Conservation (phyloP, 352 stramenopile genomes). For the Globisporangium cystogenes region DNA sequence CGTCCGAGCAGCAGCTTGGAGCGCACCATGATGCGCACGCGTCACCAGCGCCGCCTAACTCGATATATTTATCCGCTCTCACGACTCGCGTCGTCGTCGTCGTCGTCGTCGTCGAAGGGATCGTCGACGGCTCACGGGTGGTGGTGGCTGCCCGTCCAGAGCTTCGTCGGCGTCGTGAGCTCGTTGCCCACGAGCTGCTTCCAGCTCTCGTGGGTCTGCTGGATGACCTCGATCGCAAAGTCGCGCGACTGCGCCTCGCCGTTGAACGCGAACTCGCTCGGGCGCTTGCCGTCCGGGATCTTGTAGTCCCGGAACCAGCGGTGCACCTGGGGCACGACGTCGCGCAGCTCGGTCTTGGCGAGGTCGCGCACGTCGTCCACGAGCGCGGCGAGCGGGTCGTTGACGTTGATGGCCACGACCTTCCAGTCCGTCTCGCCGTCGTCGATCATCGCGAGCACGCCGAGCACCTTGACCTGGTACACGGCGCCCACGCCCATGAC, state of each 20-base stretch:
- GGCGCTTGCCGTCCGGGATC: constrained; percentile 98
- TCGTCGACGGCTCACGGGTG: neutral
- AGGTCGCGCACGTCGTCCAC: constrained; percentile 94
- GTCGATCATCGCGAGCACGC: constrained; percentile 98
- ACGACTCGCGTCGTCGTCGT: too few relatives aligned
- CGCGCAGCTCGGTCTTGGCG: constrained; percentile 57
- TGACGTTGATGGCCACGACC: constrained; percentile 95
- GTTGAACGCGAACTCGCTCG: constrained; percentile 98
- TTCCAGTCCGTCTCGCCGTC: constrained; percentile 99
- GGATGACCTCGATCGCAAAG: constrained; percentile 90
- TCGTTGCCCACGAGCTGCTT: constrained; percentile 72
- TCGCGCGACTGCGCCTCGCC: constrained; percentile 85
- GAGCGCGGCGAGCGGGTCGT: constrained; percentile 92
- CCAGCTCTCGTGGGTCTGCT: constrained; percentile 86
- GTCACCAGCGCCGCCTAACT: neutral
- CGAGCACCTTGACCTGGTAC: constrained; percentile 97
- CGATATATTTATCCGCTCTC: constrained; percentile 1
- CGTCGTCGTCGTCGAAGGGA: neutral
- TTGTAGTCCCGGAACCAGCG: constrained; percentile 99
- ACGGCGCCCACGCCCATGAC: constrained; percentile 91
- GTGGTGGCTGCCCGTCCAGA: constrained; percentile 53
- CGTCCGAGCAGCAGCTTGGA: too few relatives aligned
- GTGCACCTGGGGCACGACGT: constrained; percentile 66
- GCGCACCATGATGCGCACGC: too few relatives aligned
- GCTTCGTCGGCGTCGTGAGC: constrained; percentile 35